Evolutionary conservation across 192 early-diverging fungal genomes (phyloP).

Genomic region (Backusella mclennaniae): DNA sequence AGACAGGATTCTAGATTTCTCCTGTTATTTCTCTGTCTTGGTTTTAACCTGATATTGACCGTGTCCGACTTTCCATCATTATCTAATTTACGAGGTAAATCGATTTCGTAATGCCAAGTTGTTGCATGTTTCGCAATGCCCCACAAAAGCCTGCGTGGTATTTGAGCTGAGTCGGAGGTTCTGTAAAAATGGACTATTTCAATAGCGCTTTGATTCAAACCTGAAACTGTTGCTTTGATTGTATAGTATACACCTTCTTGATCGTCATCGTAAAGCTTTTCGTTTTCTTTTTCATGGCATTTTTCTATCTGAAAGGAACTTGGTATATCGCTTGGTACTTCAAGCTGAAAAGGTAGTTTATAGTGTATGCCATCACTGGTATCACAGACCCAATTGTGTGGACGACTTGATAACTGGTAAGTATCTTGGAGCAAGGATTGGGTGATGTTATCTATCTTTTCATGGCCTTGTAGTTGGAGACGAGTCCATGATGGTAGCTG

Average conservation of each 20-base stretch:
- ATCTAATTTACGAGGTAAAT: conserved; percentile 7
- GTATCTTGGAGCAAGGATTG: background rate
- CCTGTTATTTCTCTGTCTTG: background rate
- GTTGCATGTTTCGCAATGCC: conserved; percentile 8
- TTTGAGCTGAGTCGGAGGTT: background rate
- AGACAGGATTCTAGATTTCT: background rate
- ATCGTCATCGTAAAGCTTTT: background rate
- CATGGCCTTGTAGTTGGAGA: background rate
- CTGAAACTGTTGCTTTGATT: background rate
- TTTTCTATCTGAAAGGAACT: background rate
- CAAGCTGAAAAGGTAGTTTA: background rate
- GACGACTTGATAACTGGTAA: conserved; percentile 1
- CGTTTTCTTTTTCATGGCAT: background rate
- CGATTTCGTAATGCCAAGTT: conserved; percentile 10
- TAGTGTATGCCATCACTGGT: background rate
- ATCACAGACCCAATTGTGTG: background rate
- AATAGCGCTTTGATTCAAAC: background rate
- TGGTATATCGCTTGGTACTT: background rate
- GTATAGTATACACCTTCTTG: background rate
- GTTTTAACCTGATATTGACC: background rate
- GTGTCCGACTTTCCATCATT: background rate
- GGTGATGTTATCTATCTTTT: background rate
- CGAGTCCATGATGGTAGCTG: background rate
- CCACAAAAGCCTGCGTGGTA: conserved; percentile 9
- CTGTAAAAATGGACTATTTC: background rate